phyloP scores from a whole-genome alignment of 2,329 filamentous ascomycete species.

The Aspergillus piperis region DNA sequence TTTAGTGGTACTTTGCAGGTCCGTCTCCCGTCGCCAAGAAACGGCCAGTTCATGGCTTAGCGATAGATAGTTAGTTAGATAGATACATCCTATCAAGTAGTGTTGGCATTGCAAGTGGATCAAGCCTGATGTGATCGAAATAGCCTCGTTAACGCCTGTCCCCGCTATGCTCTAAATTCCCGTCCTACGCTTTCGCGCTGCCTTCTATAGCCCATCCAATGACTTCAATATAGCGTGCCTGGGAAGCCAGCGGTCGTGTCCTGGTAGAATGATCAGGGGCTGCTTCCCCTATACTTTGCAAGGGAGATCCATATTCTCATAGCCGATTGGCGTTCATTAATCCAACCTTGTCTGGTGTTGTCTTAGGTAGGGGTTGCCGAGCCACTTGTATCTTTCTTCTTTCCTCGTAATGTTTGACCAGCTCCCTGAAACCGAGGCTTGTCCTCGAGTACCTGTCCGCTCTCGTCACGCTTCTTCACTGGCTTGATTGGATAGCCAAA shows the following conservation, averaged over 20 bases:
- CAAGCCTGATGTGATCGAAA: background rate
- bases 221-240: background rate
- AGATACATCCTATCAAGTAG: background rate
- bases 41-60: background rate
- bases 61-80: background rate
- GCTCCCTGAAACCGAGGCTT: slow-evolving; percentile 79
- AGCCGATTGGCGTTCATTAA: background rate
- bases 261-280: background rate
- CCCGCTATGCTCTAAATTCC: slow-evolving; percentile 29
- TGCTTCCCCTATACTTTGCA: background rate
- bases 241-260: background rate
- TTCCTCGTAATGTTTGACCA: slow-evolving; percentile 76
- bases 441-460: slow-evolving; percentile 59
- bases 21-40: background rate
- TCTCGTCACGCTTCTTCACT: slow-evolving; percentile 73
- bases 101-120: background rate
- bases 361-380: slow-evolving; percentile 41
- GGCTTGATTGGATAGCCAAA: slow-evolving; percentile 95
- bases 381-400: slow-evolving; percentile 62
- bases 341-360: background rate
- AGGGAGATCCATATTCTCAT: background rate
- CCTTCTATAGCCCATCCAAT: slow-evolving; percentile 1
- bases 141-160: slow-evolving; percentile 26
- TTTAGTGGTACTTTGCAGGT: background rate
- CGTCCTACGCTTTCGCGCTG: slow-evolving; percentile 4